phyloP scores from a whole-genome alignment of 1,284 basidiomycete genomes.

The Ustilago sp. region DNA sequence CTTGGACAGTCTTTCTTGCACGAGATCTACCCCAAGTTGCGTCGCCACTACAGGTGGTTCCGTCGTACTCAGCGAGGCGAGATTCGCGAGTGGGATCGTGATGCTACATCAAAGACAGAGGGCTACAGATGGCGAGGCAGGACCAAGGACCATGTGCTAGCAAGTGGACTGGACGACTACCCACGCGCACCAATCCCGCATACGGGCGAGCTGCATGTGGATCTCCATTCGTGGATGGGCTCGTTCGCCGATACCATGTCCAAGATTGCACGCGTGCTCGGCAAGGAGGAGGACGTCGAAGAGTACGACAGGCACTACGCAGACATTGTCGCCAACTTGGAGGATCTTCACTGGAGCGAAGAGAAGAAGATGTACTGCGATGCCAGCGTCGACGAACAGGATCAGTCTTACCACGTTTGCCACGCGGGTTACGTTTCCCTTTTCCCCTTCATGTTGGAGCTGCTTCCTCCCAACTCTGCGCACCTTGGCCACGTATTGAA shows the following conservation, averaged over 20 bases:
- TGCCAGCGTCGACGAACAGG: slow-evolving; percentile 83
- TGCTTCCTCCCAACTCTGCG: slow-evolving; percentile 78
- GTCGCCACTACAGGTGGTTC: slow-evolving; percentile 95
- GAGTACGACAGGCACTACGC: slow-evolving; percentile 82
- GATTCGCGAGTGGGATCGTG: slow-evolving; percentile 86
- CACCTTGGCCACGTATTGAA: slow-evolving; percentile 84
- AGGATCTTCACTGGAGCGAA: slow-evolving; percentile 93
- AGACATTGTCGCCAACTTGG: slow-evolving; percentile 85
- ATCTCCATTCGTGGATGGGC: slow-evolving; percentile 93
- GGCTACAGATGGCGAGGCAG: slow-evolving; percentile 95
- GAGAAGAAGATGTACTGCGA: slow-evolving; percentile 92
- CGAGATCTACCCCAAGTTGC: slow-evolving; percentile 84
- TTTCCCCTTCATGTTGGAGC: slow-evolving; percentile 84
- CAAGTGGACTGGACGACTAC: slow-evolving; percentile 95
- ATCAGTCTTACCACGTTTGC: slow-evolving; percentile 88
- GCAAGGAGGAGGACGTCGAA: slow-evolving; percentile 81
- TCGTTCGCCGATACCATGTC: slow-evolving; percentile 73
- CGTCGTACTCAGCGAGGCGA: slow-evolving; percentile 85
- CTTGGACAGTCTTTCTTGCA: slow-evolving; percentile 77
- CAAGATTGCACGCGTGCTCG: slow-evolving; percentile 72
- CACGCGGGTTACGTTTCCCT: slow-evolving; percentile 91
- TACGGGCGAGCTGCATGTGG: slow-evolving; percentile 89
- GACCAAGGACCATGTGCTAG: slow-evolving; percentile 85
- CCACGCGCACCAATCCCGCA: slow-evolving; percentile 84
- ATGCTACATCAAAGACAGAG: slow-evolving; percentile 84